Percentiles rank a stretch among this genome's conserved stretches.
These are phyloP conservation scores for Spathaspora gorwiae DNA, from an alignment of 805 yeast genomes.

Conservation along the genomic window DNA sequence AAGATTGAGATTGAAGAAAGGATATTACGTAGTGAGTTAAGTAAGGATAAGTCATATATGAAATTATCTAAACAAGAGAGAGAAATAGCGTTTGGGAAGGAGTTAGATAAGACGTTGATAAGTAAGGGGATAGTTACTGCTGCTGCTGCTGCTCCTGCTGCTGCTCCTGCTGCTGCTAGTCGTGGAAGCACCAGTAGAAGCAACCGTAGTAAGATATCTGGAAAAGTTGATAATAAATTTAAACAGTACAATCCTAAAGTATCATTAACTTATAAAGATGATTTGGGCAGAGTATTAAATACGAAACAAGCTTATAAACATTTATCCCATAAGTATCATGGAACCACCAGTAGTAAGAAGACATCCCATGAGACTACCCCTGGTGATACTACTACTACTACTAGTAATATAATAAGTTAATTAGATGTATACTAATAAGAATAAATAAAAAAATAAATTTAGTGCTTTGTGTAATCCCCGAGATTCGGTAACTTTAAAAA, in stretches of 20 bases:
- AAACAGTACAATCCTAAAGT: conserved; percentile 43
- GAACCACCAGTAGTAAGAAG: conserved; percentile 22
- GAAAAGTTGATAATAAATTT: conserved; percentile 8
- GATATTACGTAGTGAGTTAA: conserved; percentile 24
- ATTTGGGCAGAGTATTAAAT: conserved; percentile 52
- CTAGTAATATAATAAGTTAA: not conserved
- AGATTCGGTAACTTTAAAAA: too few species aligned
- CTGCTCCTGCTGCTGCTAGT: not conserved
- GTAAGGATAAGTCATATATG: conserved; percentile 20
- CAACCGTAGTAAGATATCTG: conserved; percentile 2
- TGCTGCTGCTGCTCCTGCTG: conserved; percentile 3
- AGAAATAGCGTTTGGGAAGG: conserved; percentile 18
- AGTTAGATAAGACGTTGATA: conserved; percentile 25
- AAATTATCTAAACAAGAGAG: conserved; percentile 25
- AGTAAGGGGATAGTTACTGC: conserved; percentile 21
- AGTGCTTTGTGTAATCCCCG: too few species aligned
- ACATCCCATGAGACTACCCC: not conserved
- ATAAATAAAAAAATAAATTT: too few species aligned
- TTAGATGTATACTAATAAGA: not conserved
- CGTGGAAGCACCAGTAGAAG: not conserved
- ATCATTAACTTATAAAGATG: conserved; percentile 59
- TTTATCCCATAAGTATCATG: conserved; percentile 76
- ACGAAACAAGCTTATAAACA: conserved; percentile 74
- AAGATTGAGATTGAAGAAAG: conserved; percentile 31
- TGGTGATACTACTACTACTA: not conserved